Percentiles rank a stretch among this genome's conserved stretches.
Conservation (phyloP, 2,329 filamentous ascomycete species). For the Sporothrix pallida region DNA sequence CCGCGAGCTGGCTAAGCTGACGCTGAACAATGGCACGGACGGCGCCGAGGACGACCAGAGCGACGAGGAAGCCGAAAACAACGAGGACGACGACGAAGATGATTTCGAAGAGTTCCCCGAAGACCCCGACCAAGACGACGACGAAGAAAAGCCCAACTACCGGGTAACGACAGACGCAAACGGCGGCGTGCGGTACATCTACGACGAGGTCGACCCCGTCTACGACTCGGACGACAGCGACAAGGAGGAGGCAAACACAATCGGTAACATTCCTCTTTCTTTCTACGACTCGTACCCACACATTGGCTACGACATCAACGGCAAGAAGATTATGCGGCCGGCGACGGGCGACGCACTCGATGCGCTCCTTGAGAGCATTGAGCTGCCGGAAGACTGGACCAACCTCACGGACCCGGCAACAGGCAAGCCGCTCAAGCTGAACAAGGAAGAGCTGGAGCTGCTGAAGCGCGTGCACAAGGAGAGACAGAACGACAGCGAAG, state of each 20-base stretch:
- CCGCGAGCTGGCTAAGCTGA: constrained; percentile 46
- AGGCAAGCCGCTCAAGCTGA: constrained; percentile 88
- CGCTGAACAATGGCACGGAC: constrained; percentile 42
- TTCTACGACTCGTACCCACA: constrained; percentile 99
- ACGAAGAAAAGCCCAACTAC: constrained; percentile 55
- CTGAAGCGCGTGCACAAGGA: constrained; percentile 88
- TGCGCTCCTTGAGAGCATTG: constrained; percentile 92
- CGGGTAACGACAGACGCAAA: constrained; percentile 79
- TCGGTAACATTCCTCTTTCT: constrained; percentile 89
- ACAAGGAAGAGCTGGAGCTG: constrained; percentile 84
- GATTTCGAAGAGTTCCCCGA: neutral
- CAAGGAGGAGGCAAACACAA: constrained; percentile 81
- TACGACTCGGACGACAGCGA: constrained; percentile 95
- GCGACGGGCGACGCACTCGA: constrained; percentile 93
- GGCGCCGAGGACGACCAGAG: constrained; percentile 47
- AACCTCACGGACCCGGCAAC: constrained; percentile 92
- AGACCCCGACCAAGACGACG: constrained; percentile 45
- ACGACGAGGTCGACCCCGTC: constrained; percentile 89
- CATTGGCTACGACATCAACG: constrained; percentile 98
- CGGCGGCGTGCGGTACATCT: constrained; percentile 87
- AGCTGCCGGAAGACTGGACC: constrained; percentile 96
- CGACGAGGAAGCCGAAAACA: constrained; percentile 61
- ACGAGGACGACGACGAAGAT: constrained; percentile 46
- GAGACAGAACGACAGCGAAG: constrained; percentile 81
- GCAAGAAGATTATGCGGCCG: constrained; percentile 95